phyloP scores from a whole-genome alignment of 2,329 filamentous ascomycete species.

The Bipolaris sorokiniana region DNA sequence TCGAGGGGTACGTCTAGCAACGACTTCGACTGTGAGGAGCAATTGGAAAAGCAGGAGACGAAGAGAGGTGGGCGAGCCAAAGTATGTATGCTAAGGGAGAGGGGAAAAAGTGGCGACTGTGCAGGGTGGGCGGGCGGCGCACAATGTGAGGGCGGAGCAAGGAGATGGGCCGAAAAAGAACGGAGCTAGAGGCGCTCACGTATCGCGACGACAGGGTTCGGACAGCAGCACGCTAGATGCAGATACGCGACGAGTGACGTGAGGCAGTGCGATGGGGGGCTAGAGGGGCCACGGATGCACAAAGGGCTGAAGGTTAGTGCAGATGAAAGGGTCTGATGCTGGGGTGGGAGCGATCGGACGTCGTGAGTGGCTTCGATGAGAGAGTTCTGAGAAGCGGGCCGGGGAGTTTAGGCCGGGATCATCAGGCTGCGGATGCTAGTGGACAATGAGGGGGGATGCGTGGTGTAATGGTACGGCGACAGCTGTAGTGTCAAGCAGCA shows the following conservation, averaged over 20 bases:
- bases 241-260: slow-evolving; percentile 29
- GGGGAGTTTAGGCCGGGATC: slow-evolving; percentile 14
- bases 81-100: slow-evolving; percentile 19
- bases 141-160: slow-evolving; percentile 28
- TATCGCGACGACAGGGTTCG: slow-evolving; percentile 26
- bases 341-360: slow-evolving; percentile 25
- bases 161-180: slow-evolving; percentile 36
- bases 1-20: slow-evolving; percentile 28
- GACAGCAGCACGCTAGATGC: slow-evolving; percentile 22
- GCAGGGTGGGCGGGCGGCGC: slow-evolving; percentile 18
- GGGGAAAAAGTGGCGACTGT: slow-evolving; percentile 37
- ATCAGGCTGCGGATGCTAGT: slow-evolving; percentile 15
- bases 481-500: background rate
- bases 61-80: slow-evolving; percentile 13
- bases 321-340: slow-evolving; percentile 14
- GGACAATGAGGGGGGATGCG: slow-evolving; percentile 9
- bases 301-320: slow-evolving; percentile 14
- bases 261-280: slow-evolving; percentile 15
- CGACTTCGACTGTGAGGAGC: slow-evolving; percentile 27
- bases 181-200: slow-evolving; percentile 26
- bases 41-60: slow-evolving; percentile 14
- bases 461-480: no score
- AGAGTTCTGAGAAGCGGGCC: slow-evolving; percentile 16
- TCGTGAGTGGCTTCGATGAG: slow-evolving; percentile 21
- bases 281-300: slow-evolving; percentile 11